These are phyloP conservation scores for Lachancea lanzarotensis DNA, from an alignment of 805 yeast species.

Conservation along the genomic window DNA sequence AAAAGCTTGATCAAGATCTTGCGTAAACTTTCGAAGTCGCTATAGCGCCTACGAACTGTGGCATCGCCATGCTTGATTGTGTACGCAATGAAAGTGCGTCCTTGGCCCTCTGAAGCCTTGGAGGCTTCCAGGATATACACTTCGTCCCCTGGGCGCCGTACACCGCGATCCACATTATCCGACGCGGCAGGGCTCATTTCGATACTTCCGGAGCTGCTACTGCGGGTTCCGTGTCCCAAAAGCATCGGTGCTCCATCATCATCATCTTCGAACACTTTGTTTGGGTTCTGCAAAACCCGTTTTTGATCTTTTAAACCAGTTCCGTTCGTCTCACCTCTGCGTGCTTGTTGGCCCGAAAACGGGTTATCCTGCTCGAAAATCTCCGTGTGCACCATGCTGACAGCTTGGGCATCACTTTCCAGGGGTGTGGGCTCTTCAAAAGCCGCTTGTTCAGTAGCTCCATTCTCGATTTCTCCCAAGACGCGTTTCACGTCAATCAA, in stretches of 20 bases:
- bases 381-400: slow-evolving; percentile 21
- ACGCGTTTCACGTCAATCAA: slow-evolving; percentile 3
- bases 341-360: slow-evolving; percentile 15
- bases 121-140: slow-evolving; percentile 28
- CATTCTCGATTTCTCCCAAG: background rate
- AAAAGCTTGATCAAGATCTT: slow-evolving; percentile 61
- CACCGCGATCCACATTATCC: slow-evolving; percentile 14
- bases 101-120: slow-evolving; percentile 30
- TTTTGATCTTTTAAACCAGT: slow-evolving; percentile 3
- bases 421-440: background rate
- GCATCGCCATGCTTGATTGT: slow-evolving; percentile 53
- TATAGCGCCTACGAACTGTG: slow-evolving; percentile 71
- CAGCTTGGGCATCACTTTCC: background rate
- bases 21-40: slow-evolving; percentile 84
- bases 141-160: slow-evolving; percentile 10
- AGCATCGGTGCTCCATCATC: slow-evolving; percentile 6
- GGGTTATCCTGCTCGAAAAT: slow-evolving; percentile 28
- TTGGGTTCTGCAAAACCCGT: slow-evolving; percentile 14
- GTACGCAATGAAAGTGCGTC: slow-evolving; percentile 51
- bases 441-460: background rate
- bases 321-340: background rate
- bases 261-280: slow-evolving; percentile 7
- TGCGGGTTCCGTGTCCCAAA: slow-evolving; percentile 3
- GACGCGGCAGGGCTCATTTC: slow-evolving; percentile 7
- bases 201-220: slow-evolving; percentile 16